These are phyloP conservation scores for Terfezia claveryi DNA, from an alignment of 495 filamentous ascomycete genomes.

Conservation along the genomic window DNA sequence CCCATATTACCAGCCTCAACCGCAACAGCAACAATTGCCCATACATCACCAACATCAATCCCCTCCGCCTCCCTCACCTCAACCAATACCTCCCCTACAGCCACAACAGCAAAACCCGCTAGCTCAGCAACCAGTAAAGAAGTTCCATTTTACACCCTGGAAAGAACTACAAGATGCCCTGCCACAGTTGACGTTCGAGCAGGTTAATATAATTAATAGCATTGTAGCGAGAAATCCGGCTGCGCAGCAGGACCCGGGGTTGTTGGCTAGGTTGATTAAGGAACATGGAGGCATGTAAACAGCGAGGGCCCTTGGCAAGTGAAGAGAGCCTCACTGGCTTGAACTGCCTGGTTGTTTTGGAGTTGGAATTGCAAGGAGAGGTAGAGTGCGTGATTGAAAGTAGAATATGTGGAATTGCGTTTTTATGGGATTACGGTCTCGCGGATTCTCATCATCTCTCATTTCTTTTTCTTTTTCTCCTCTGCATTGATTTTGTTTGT, in stretches of 20 bases:
- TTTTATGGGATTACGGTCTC: too few relatives aligned
- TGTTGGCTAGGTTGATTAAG: conserved; percentile 14
- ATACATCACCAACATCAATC: conserved; percentile 1
- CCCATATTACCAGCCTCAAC: conserved; percentile 1
- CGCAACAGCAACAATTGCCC: conserved; percentile 4
- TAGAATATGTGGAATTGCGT: background rate
- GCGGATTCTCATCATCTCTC: too few relatives aligned
- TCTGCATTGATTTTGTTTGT: too few relatives aligned
- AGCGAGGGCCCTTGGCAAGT: too few relatives aligned
- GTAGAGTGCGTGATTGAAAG: background rate
- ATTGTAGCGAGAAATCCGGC: conserved; percentile 16
- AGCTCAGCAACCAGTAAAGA: conserved; percentile 1
- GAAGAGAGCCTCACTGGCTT: too few relatives aligned
- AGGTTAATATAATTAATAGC: conserved; percentile 16
- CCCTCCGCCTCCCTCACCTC: conserved; percentile 4
- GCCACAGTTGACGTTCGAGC: conserved; percentile 11
- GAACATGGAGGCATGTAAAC: background rate
- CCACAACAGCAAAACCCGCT: background rate
- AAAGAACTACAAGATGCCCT: conserved; percentile 13
- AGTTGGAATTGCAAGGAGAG: background rate
- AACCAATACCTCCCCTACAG: background rate
- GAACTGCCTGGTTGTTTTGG: background rate
- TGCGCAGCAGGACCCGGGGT: conserved; percentile 13
- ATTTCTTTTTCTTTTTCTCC: too few relatives aligned
- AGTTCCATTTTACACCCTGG: conserved; percentile 11